phyloP scores from a whole-genome alignment of 352 stramenopile genomes.

The Thalassiosira livingstoniorum region DNA sequence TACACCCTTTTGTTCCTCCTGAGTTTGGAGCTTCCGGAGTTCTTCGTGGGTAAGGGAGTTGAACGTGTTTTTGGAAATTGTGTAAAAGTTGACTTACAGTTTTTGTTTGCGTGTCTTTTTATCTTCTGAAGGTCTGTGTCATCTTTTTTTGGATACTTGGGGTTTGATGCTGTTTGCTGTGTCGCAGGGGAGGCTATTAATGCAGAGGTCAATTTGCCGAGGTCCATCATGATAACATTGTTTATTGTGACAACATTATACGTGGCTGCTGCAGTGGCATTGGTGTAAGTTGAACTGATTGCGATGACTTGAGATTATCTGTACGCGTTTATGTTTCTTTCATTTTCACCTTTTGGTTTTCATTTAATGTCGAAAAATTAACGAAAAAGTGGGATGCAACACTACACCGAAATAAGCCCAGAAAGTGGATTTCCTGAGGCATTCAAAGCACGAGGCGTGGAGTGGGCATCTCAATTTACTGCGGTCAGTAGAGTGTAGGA shows the following conservation, averaged over 20 bases:
- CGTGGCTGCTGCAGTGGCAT: conserved; percentile 90
- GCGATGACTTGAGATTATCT: no score
- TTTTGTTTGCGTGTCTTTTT: no score
- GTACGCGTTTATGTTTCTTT: no score
- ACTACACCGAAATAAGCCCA: conserved; percentile 80
- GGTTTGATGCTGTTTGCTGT: conserved; percentile 97
- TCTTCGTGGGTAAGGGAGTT: no score
- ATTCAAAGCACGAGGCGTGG: conserved; percentile 71
- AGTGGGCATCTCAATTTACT: conserved; percentile 77
- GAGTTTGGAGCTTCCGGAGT: conserved; percentile 79
- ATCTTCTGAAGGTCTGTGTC: conserved; percentile 91
- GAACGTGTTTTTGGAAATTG: no score
- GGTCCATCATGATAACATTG: conserved; percentile 91
- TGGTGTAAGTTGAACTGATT: no score
- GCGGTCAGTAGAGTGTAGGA: conserved; percentile 30
- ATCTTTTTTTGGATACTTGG: conserved; percentile 96
- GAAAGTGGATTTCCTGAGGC: conserved; percentile 66
- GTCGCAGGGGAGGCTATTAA: conserved; percentile 87
- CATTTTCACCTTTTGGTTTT: no score
- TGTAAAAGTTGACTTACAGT: no score
- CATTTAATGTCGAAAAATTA: no score
- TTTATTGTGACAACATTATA: conserved; percentile 86
- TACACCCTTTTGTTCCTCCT: conserved; percentile 88
- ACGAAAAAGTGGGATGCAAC: conserved; percentile 64
- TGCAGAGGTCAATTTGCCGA: conserved; percentile 88